Percentiles rank a stretch among this genome's conserved stretches.
Conservation (phyloP, 1,139 yeast species). For the Sugiyamaella japonica region DNA sequence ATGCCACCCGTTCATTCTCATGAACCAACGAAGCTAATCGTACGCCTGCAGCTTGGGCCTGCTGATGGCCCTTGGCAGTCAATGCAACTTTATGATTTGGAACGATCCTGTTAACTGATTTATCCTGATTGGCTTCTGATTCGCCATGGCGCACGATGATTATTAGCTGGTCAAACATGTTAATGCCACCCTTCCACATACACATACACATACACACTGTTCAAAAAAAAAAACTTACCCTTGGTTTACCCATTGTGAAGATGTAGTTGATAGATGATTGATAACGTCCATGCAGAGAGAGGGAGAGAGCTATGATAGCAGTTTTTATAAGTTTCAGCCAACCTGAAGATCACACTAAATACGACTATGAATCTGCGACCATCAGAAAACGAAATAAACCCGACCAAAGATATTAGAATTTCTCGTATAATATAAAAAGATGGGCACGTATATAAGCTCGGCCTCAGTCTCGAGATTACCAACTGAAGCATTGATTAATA, state of each 20-base stretch:
- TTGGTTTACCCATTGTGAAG: slow-evolving; percentile 55
- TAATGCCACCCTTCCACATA: not conserved
- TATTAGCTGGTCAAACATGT: slow-evolving; percentile 58
- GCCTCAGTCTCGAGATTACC: no score
- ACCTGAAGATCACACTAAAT: not conserved
- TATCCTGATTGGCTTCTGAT: slow-evolving; percentile 84
- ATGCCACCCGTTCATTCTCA: slow-evolving; percentile 53
- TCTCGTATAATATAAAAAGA: not conserved
- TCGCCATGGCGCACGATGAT: slow-evolving; percentile 87
- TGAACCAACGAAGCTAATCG: slow-evolving; percentile 54
- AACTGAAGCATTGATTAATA: not conserved
- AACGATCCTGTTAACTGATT: slow-evolving; percentile 67
- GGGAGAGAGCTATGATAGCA: no score
- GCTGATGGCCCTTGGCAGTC: slow-evolving; percentile 62
- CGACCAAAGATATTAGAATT: not conserved
- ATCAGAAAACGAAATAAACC: not conserved
- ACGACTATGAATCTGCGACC: not conserved
- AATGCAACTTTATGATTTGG: slow-evolving; percentile 79
- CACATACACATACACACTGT: slow-evolving; percentile 20
- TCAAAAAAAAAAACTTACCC: slow-evolving; percentile 46
- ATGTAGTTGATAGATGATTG: not conserved
- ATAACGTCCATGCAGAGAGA: not conserved
- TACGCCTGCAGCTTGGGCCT: slow-evolving; percentile 66
- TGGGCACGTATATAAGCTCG: not conserved
- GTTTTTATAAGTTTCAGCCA: not conserved